A percentile compares a stretch with the other conserved stretches of the same genome.
phyloP scores from a whole-genome alignment of 495 filamentous ascomycete genomes.

The Xylaria grammica region DNA sequence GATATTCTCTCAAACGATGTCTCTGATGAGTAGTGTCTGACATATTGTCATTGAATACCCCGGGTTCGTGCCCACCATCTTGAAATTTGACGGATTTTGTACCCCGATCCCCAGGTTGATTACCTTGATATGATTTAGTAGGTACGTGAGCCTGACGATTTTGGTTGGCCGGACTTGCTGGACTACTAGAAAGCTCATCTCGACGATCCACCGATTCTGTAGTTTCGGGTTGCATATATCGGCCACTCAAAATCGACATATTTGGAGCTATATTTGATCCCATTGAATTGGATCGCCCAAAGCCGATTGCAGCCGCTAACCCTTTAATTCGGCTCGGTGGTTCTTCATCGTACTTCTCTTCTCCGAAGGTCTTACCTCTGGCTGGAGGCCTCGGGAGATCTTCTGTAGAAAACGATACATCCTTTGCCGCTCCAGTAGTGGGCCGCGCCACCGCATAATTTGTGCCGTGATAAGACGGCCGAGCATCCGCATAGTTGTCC shows the following conservation, averaged over 20 bases:
- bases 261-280: conserved; percentile 7
- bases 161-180: conserved; percentile 13
- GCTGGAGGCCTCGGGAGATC: conserved; percentile 30
- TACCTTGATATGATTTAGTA: conserved; percentile 20
- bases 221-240: conserved; percentile 9
- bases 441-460: conserved; percentile 7
- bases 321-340: conserved; percentile 25
- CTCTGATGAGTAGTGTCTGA: conserved; percentile 34
- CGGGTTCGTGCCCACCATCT: conserved; percentile 29
- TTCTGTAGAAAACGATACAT: conserved; percentile 20
- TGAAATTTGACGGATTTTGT: conserved; percentile 40
- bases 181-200: conserved; percentile 17
- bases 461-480: background rate
- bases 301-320: conserved; percentile 24
- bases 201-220: conserved; percentile 20
- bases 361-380: conserved; percentile 31
- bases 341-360: conserved; percentile 31
- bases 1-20: conserved; percentile 52
- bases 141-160: conserved; percentile 23
- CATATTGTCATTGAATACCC: conserved; percentile 25
- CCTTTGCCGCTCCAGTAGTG: conserved; percentile 14
- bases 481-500: conserved; percentile 9
- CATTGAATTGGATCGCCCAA: conserved; percentile 25
- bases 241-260: background rate
- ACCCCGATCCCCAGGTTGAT: conserved; percentile 16